Percentiles rank a stretch among this genome's conserved stretches.
Evolutionary conservation across 371 early-diverging fungal genomes (phyloP).

Genomic region (Mortierella polycephala): DNA sequence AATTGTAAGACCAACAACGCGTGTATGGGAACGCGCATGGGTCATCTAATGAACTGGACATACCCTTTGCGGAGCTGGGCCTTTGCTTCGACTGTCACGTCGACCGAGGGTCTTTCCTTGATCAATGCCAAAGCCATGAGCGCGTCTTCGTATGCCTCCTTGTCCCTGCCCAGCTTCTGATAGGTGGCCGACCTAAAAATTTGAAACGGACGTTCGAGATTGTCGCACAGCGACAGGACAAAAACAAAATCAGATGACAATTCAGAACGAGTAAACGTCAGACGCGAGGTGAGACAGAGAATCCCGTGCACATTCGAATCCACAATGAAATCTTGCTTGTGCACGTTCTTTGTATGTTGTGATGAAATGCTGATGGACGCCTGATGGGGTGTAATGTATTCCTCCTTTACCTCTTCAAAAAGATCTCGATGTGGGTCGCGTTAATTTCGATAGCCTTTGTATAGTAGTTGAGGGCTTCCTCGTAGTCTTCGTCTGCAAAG

Average conservation of each 20-base stretch:
- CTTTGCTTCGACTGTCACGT: conserved; percentile 70
- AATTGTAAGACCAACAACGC: neutral
- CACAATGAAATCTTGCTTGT: no score
- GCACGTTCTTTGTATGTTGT: no score
- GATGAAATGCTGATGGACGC: no score
- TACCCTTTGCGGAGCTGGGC: conserved; percentile 74
- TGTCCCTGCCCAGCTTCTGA: conserved; percentile 67
- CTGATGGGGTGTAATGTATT: no score
- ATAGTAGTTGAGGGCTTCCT: conserved; percentile 63
- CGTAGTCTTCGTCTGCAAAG: conserved; percentile 70
- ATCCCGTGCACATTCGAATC: no score
- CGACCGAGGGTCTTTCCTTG: conserved; percentile 57
- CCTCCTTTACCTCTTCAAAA: conserved; percentile 63
- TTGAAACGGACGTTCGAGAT: neutral
- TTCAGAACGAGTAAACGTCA: no score
- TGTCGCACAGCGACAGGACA: neutral
- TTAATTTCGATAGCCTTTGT: conserved; percentile 62
- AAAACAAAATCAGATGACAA: neutral
- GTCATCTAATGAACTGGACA: conserved; percentile 5
- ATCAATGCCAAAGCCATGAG: conserved; percentile 65
- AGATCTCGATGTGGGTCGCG: conserved; percentile 66
- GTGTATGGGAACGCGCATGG: no score
- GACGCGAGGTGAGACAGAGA: no score
- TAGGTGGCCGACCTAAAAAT: conserved; percentile 66
- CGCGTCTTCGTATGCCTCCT: conserved; percentile 73